Base-by-base conservation (phyloP, 345 rosid species). In the Erysimum cheiranthoides region DNA sequence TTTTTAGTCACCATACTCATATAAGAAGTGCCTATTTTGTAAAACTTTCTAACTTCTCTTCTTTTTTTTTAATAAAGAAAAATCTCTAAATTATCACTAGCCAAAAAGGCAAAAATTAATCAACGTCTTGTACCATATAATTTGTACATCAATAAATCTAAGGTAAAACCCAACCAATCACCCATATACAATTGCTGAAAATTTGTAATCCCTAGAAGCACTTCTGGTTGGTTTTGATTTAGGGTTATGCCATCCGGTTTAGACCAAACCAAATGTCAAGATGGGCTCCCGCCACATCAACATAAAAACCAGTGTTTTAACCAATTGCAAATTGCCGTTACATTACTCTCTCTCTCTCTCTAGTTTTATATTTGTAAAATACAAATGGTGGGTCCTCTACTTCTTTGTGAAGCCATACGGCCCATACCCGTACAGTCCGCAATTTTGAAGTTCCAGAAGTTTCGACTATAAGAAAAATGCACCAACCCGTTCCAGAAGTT, bases 401-500 rank as follows among this genome's bases (percentile, higher is more conserved):
- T 43, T 5, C 65, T 6, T 5, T 43, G 42, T 40, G 30, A 43
- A 74, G 7, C 57, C 31, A 58, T n/a, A n/a, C n/a, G n/a, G n/a
- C n/a, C n/a, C n/a, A n/a, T 69, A 28, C 66, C 66, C 71, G 80
- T 64, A 77, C 80, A 71, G 31, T 36, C 75, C n/a, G 11, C 32
- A 63, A 31, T 12, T 10, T 43, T 65, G 31, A 56, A 25, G 12
- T 35, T 74, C 78, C 51, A 57, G 78, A 74, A 74, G 25, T 74
- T 74, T 73, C 77, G 49, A 34, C 14, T 5, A 34, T 32, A 30
- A 42, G 52, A 18, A 66, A 66, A 50, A 1, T 18, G 40, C 59
- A 36, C 63, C 63, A 35, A 54, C 13, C 18, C 16, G 11, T 51
- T 67, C 88, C 85, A 85, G 93, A 86, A 87, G 79, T 66, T 89